Evolutionary conservation across 108 stramenopile species (phyloP).

Genomic region (Fistulifera pelliculosa): DNA sequence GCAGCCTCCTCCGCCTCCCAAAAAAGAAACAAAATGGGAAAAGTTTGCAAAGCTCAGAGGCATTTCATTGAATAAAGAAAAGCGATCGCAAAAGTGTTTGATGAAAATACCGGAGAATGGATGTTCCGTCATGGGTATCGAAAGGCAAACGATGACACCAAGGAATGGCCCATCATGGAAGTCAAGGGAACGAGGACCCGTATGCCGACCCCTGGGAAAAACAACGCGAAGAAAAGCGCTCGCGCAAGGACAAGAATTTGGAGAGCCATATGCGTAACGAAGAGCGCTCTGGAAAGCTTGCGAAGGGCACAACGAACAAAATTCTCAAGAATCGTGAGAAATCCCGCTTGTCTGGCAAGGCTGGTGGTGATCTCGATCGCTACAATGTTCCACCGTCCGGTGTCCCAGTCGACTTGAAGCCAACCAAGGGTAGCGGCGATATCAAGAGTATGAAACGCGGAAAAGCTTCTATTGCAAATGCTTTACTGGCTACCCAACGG

Average conservation of each 20-base stretch:
- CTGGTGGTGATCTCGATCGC: conserved; percentile 29
- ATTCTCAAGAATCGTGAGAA: conserved; percentile 43
- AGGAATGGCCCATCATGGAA: conserved; percentile 87
- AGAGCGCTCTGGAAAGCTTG: conserved; percentile 53
- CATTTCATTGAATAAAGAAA: conserved; percentile 71
- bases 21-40: conserved; percentile 85
- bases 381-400: conserved; percentile 41
- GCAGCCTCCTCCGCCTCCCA: conserved; percentile 82
- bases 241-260: conserved; percentile 57
- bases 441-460: conserved; percentile 33
- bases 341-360: conserved; percentile 41
- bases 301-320: conserved; percentile 60
- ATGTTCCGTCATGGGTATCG: conserved; percentile 75
- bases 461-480: conserved; percentile 50
- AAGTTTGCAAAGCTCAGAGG: conserved; percentile 79
- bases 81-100: conserved; percentile 85
- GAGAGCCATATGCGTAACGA: conserved; percentile 66
- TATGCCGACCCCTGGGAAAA: conserved; percentile 79
- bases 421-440: conserved; percentile 12
- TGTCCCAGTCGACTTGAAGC: conserved; percentile 64
- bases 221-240: conserved; percentile 58
- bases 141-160: conserved; percentile 55
- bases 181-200: conserved; percentile 80
- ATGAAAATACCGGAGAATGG: conserved; percentile 81
- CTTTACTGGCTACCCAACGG: conserved; percentile 64